Conservation (phyloP, 495 filamentous ascomycete genomes). For the Hyaloscypha finlandica region DNA sequence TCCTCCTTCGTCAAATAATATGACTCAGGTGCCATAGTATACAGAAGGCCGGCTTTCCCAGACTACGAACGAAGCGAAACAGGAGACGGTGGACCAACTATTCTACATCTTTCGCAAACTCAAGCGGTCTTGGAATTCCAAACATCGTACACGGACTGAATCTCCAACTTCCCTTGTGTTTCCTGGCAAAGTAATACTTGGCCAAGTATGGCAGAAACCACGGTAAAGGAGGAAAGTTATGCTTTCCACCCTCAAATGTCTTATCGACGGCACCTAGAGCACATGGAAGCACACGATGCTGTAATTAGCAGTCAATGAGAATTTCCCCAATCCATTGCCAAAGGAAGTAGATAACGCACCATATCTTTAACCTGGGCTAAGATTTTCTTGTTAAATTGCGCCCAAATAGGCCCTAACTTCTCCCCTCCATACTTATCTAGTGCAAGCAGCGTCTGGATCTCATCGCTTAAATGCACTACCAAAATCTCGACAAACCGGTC, state of each 20-base stretch:
- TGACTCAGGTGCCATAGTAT: too few species aligned
- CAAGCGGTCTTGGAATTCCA: slow-evolving; percentile 11
- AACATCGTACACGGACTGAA: slow-evolving; percentile 20
- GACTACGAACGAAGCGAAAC: too few species aligned
- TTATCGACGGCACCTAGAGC: slow-evolving; percentile 18
- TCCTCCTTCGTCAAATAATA: too few species aligned
- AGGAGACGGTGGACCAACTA: too few species aligned
- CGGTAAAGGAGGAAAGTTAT: slow-evolving; percentile 18
- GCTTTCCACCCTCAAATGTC: slow-evolving; percentile 22
- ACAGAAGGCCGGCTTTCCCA: too few species aligned
- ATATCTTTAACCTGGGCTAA: slow-evolving; percentile 10
- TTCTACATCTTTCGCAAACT: slow-evolving; percentile 2
- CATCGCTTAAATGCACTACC: slow-evolving; percentile 42
- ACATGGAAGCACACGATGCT: slow-evolving; percentile 12
- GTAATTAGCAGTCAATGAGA: slow-evolving; percentile 1
- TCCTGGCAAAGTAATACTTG: slow-evolving; percentile 11
- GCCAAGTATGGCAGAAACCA: slow-evolving; percentile 19
- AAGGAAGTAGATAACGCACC: neutral
- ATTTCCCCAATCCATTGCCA: neutral
- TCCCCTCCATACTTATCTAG: slow-evolving; percentile 29
- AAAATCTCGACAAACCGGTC: slow-evolving; percentile 41
- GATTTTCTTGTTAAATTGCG: slow-evolving; percentile 37
- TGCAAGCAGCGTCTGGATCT: slow-evolving; percentile 38
- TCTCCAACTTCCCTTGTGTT: slow-evolving; percentile 21
- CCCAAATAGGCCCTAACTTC: slow-evolving; percentile 32